phyloP scores from a whole-genome alignment of 2,329 filamentous ascomycete genomes.

The Neopestalotiopsis rosae region DNA sequence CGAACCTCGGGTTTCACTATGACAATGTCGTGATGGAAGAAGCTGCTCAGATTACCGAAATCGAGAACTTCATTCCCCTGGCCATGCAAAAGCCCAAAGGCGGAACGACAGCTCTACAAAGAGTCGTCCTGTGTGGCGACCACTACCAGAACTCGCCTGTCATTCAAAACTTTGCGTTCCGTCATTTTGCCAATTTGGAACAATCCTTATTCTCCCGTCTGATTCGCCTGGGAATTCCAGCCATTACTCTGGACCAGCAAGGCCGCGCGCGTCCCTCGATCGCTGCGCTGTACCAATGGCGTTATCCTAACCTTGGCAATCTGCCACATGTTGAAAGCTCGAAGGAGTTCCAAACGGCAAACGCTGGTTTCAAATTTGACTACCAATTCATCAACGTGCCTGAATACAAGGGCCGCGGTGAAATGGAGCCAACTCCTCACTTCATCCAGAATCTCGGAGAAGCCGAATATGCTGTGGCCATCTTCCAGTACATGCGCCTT shows the following conservation, averaged over 20 bases:
- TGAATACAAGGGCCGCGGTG: constrained; percentile 89
- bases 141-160: constrained; percentile 97
- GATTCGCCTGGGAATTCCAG: constrained; percentile 89
- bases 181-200: constrained; percentile 93
- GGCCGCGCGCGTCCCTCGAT: constrained; percentile 88
- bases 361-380: constrained; percentile 90
- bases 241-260: constrained; percentile 89
- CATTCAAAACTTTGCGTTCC: constrained; percentile 91
- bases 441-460: constrained; percentile 97
- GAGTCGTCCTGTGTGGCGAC: constrained; percentile 92
- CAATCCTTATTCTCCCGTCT: constrained; percentile 94
- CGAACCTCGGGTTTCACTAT: constrained; percentile 91
- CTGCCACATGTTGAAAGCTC: constrained; percentile 74
- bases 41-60: constrained; percentile 95
- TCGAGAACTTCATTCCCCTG: constrained; percentile 94
- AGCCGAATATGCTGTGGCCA: constrained; percentile 93
- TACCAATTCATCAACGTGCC: constrained; percentile 97
- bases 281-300: constrained; percentile 90
- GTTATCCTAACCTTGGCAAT: constrained; percentile 81
- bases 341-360: constrained; percentile 78
- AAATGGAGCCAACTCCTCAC: constrained; percentile 88
- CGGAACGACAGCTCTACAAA: constrained; percentile 77
- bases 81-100: constrained; percentile 84
- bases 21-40: constrained; percentile 99
- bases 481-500: constrained; percentile 97